Percentiles rank a stretch among this genome's conserved stretches.
Conservation (phyloP, 805 yeast genomes). For the Myxozyma geophila region DNA sequence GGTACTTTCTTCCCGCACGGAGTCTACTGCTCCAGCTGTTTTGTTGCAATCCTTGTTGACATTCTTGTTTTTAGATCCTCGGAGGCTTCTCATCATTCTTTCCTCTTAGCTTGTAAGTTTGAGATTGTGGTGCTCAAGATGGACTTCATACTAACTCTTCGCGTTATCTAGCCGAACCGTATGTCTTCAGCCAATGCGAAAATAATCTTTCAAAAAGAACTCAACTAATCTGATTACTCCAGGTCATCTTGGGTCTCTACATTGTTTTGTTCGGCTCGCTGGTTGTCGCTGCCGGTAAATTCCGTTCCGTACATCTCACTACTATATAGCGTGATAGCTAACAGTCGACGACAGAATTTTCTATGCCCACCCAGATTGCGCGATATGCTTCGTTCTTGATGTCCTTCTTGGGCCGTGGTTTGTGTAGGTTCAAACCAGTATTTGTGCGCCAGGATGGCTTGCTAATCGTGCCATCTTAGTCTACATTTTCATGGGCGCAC, state of each 20-base stretch:
- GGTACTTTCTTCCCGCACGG: slow-evolving; percentile 21
- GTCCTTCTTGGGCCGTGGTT: slow-evolving; percentile 75
- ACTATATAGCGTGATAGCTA: no score
- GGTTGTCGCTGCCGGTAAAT: slow-evolving; percentile 31
- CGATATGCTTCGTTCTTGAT: slow-evolving; percentile 58
- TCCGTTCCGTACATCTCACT: no score
- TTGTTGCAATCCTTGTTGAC: background rate
- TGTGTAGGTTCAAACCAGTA: slow-evolving; percentile 50
- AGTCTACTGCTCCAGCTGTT: background rate
- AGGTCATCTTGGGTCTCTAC: slow-evolving; percentile 43
- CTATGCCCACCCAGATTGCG: slow-evolving; percentile 55
- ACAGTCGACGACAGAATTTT: slow-evolving; percentile 48
- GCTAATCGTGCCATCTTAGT: slow-evolving; percentile 43
- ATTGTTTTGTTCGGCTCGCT: slow-evolving; percentile 43
- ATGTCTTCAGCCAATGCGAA: background rate
- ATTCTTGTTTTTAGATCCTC: slow-evolving; percentile 22
- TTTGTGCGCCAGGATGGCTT: background rate
- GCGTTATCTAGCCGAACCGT: slow-evolving; percentile 7
- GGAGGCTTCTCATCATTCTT: slow-evolving; percentile 35
- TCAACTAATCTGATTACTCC: background rate
- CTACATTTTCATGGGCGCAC: slow-evolving; percentile 56
- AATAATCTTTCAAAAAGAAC: background rate
- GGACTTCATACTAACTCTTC: background rate
- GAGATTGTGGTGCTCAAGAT: background rate
- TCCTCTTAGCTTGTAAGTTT: slow-evolving; percentile 33